These are phyloP conservation scores for Fraxinus paxiana DNA, from an alignment of 305 asterid species.

Conservation along the genomic window DNA sequence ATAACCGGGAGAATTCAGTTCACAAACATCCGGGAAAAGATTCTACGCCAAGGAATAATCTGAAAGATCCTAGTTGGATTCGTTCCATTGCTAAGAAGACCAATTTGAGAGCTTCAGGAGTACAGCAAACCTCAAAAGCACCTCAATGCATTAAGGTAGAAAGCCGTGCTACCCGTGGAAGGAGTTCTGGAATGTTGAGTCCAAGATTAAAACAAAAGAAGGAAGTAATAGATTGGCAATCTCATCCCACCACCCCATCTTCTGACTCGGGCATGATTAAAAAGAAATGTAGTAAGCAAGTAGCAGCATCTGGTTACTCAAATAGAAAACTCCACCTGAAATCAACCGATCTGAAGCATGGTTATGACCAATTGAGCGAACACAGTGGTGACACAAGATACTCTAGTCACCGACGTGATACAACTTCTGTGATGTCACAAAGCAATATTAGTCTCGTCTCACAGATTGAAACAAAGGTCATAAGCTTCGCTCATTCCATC, in stretches of 20 bases:
- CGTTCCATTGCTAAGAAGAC: constrained; percentile 35
- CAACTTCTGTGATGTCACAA: constrained; percentile 68
- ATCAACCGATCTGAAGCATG: constrained; percentile 36
- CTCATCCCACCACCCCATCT: constrained; percentile 33
- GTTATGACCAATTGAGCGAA: constrained; percentile 49
- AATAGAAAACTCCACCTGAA: constrained; percentile 41
- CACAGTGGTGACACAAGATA: constrained; percentile 43
- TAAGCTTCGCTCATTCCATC: constrained; percentile 36
- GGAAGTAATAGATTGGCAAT: constrained; percentile 34
- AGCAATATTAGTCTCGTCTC: constrained; percentile 64
- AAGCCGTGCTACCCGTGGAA: constrained; percentile 34
- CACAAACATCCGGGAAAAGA: constrained; percentile 25
- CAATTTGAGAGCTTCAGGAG: constrained; percentile 28
- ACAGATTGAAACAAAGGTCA: constrained; percentile 55
- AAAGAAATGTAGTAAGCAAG: constrained; percentile 33
- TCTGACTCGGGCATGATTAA: constrained; percentile 36
- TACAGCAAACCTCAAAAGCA: constrained; percentile 30
- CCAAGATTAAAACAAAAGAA: constrained; percentile 50
- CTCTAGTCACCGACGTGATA: constrained; percentile 59
- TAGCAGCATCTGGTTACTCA: constrained; percentile 33
- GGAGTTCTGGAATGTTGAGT: constrained; percentile 46
- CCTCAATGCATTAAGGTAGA: constrained; percentile 43
- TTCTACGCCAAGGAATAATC: constrained; percentile 25
- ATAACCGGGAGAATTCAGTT: constrained; percentile 20
- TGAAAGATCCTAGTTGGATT: constrained; percentile 24